phyloP scores from a whole-genome alignment of 768 basidiomycete genomes.

The Hypholoma fasciculare region DNA sequence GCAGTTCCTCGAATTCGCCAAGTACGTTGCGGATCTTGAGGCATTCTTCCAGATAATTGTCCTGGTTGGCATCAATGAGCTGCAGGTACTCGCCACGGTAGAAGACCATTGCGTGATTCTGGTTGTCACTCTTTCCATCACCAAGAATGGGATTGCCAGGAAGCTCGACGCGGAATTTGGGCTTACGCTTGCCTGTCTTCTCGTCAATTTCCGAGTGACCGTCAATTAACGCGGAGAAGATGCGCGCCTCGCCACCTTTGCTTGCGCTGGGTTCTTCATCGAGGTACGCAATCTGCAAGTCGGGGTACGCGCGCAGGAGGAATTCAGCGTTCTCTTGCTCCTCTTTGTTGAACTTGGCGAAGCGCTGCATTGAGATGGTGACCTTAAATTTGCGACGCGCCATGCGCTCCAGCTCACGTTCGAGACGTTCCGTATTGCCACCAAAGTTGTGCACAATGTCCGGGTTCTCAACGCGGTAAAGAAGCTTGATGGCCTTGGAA shows the following conservation, averaged over 20 bases:
- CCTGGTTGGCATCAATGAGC: conserved; percentile 99
- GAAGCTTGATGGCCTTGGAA: conserved; percentile 97
- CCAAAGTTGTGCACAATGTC: conserved; percentile 95
- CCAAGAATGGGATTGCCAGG: conserved; percentile 99
- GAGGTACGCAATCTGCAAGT: conserved; percentile 96
- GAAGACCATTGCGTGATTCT: conserved; percentile 99
- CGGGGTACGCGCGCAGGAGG: conserved; percentile 95
- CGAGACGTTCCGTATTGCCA: conserved; percentile 94
- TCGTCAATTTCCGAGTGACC: conserved; percentile 96
- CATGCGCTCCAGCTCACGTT: conserved; percentile 96
- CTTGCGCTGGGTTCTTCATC: conserved; percentile 94
- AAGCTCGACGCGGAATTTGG: conserved; percentile 96
- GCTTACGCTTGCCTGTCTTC: conserved; percentile 77
- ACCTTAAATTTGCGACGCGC: conserved; percentile 98
- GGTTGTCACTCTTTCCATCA: conserved; percentile 99
- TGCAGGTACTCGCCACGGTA: conserved; percentile 99
- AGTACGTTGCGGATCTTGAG: conserved; percentile 97
- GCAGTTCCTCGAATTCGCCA: conserved; percentile 96
- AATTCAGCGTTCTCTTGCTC: conserved; percentile 99
- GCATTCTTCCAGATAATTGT: conserved; percentile 99
- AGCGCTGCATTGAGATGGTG: conserved; percentile 97
- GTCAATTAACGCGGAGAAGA: conserved; percentile 94
- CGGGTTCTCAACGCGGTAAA: conserved; percentile 98
- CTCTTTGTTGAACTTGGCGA: conserved; percentile 99
- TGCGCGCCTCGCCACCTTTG: conserved; percentile 82